Percentiles rank a stretch among this genome's conserved stretches.
phyloP scores from a whole-genome alignment of 2,329 filamentous ascomycete species.

The Phaeophleospora eucalypticola region DNA sequence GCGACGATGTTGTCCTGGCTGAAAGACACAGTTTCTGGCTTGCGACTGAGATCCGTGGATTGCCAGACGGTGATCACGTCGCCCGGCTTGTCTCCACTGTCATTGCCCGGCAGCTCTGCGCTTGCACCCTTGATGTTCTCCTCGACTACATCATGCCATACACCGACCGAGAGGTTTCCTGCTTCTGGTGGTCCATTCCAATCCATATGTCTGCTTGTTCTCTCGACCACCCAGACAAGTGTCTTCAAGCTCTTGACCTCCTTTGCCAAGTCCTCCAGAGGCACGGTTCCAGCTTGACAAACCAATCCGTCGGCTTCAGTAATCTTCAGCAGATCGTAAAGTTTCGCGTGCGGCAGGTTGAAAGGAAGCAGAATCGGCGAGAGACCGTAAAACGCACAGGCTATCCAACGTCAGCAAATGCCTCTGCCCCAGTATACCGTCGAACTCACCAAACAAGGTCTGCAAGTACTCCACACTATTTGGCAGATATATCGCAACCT shows the following conservation, averaged over 20 bases:
- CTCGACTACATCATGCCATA: constrained; percentile 85
- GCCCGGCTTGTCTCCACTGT: constrained; percentile 49
- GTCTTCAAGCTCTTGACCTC: constrained; percentile 68
- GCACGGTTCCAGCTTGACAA: constrained; percentile 79
- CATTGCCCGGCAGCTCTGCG: constrained; percentile 60
- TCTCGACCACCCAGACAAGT: constrained; percentile 88
- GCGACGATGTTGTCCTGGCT: constrained; percentile 81
- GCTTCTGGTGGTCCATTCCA: constrained; percentile 86
- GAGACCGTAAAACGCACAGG: constrained; percentile 83
- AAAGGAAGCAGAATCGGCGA: constrained; percentile 83
- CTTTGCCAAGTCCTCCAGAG: constrained; percentile 68
- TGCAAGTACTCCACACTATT: constrained; percentile 87
- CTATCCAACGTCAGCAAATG: constrained; percentile 38
- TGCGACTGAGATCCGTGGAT: constrained; percentile 43
- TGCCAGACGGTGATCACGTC: constrained; percentile 64
- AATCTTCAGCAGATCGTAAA: constrained; percentile 68
- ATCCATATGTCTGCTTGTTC: constrained; percentile 86
- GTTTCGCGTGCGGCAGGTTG: constrained; percentile 63
- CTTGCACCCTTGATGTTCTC: constrained; percentile 59
- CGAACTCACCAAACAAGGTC: constrained; percentile 63
- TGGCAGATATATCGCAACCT: constrained; percentile 83
- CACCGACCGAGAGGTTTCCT: constrained; percentile 72
- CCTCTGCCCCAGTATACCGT: neutral
- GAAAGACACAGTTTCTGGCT: constrained; percentile 74
- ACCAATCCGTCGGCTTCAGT: constrained; percentile 77